A percentile compares a stretch with the other conserved stretches of the same genome.
phyloP scores from a whole-genome alignment of 306 rosid species.

The Boehmeria nivea region DNA sequence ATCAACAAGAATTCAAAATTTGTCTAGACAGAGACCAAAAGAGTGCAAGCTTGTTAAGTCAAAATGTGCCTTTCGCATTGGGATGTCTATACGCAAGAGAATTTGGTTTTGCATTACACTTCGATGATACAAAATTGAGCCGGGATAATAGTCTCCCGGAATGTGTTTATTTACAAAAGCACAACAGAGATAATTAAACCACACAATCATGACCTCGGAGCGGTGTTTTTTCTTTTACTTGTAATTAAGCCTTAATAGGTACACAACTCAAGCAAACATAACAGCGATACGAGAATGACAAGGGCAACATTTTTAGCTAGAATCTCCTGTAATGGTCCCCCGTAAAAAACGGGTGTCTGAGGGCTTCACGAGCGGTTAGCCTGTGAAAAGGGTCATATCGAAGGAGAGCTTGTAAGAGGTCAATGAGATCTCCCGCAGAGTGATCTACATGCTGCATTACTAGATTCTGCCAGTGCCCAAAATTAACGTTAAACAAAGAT shows the following conservation, averaged over 20 bases:
- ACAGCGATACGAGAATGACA: neutral
- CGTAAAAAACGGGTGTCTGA: conserved; percentile 63
- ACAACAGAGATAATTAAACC: neutral
- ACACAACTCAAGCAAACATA: conserved; percentile 1
- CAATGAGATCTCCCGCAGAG: conserved; percentile 82
- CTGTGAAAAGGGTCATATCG: conserved; percentile 63
- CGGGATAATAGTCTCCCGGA: conserved; percentile 2
- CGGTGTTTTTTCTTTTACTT: neutral
- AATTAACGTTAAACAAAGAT: neutral
- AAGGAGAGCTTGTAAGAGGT: conserved; percentile 75
- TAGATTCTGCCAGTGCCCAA: conserved; percentile 47
- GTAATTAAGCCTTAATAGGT: neutral
- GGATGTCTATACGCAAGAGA: too few species aligned
- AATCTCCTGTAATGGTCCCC: conserved; percentile 54
- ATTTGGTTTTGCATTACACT: conserved; percentile 1
- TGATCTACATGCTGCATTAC: conserved; percentile 85
- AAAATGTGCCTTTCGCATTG: too few species aligned
- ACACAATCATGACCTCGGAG: conserved; percentile 1
- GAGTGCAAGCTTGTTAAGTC: too few species aligned
- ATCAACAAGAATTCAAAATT: too few species aligned
- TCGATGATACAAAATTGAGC: conserved; percentile 12
- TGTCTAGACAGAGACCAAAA: too few species aligned
- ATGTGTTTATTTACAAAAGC: conserved; percentile 15
- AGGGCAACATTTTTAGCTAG: conserved; percentile 13
- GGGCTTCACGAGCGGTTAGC: conserved; percentile 59